Base-by-base conservation (phyloP, 73 alveolate genomes). In the Paramecium sonneborni region DNA sequence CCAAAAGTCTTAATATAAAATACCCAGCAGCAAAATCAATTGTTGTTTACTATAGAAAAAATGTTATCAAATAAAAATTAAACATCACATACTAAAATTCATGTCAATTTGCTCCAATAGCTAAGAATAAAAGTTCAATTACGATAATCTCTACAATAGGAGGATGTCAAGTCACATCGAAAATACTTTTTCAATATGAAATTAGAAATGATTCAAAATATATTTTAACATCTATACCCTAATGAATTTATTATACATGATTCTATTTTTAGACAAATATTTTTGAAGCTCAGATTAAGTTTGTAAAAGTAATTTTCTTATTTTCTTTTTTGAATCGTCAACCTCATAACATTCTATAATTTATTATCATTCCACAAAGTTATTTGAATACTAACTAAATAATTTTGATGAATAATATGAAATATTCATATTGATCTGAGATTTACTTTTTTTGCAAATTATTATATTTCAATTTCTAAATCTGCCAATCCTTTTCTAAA, bases 11-110 rank as follows among this genome's bases (percentile, higher is more conserved):
- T 0, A 67, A 67, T 26, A 67, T 67, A 1, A 67, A 67, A 3
- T 67, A 67, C 44, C 48, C 84, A 12, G 84, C 48, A 30, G 84
- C 84, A 21, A 67, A 67, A 67, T 30, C 46, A n/a, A 32, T 67
- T 2, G 23, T 67, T 67, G 84, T 67, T 67, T 67, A 67, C 6
- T 44, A 67, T 67, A 21, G 84, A 67, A 67, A 7, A 67, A 67
- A 67, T n/a, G 68, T 52, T 15, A 52, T 52, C 68, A 5, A 18
- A n/a, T 15, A 52, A 23, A 52, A 52, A 52, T 1, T 7, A 15
- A 52, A 18, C 34, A 52, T 48, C 62, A 48, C 24, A 14, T 48
- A 14, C 6, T 52, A 18, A 18, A 52, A 52, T 52, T 18, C 6
- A 52, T 18, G 68, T 5, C 30, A 21, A n/a, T 4, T 20, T 21